Percentiles rank a stretch among this genome's conserved stretches.
Evolutionary conservation across 352 stramenopile genomes (phyloP).

Genomic region (Globisporangium nunn): DNA sequence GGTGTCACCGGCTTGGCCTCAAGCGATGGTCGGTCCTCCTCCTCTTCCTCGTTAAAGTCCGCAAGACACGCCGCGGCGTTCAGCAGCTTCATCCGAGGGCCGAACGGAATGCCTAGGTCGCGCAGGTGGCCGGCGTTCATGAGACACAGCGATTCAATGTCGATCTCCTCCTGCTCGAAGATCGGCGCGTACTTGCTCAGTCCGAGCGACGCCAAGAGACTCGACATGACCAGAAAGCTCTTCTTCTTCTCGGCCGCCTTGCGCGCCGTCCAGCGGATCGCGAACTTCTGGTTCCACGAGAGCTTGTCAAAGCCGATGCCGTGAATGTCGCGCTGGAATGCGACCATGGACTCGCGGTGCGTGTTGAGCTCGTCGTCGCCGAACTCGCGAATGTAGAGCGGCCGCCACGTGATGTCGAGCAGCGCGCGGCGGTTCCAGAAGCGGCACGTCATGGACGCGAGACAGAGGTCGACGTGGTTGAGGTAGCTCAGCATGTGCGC

Average conservation of each 20-base stretch:
- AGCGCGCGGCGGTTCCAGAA: constrained; percentile 84
- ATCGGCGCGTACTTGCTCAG: constrained; percentile 81
- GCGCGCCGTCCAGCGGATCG: constrained; percentile 72
- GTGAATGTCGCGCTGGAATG: constrained; percentile 83
- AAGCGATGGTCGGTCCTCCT: constrained; percentile 58
- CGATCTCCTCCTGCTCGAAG: constrained; percentile 86
- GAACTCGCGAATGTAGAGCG: constrained; percentile 80
- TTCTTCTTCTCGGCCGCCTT: constrained; percentile 86
- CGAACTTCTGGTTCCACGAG: constrained; percentile 82
- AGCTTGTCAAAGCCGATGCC: constrained; percentile 82
- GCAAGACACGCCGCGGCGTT: constrained; percentile 78
- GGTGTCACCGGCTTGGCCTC: constrained; percentile 58
- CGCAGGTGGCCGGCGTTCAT: constrained; percentile 84
- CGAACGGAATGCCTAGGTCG: constrained; percentile 78
- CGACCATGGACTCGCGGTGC: constrained; percentile 74
- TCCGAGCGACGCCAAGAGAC: constrained; percentile 63
- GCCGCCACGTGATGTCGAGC: constrained; percentile 80
- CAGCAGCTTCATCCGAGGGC: constrained; percentile 78
- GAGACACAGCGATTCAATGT: constrained; percentile 80
- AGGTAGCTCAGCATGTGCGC: constrained; percentile 84
- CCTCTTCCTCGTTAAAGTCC: constrained; percentile 79
- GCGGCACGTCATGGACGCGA: constrained; percentile 80
- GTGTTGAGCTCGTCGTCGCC: constrained; percentile 73
- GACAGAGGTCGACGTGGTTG: constrained; percentile 79
- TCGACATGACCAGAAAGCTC: constrained; percentile 84